Base-by-base conservation (phyloP, 2,329 filamentous ascomycete genomes). In the Aspergillus fructus region DNA sequence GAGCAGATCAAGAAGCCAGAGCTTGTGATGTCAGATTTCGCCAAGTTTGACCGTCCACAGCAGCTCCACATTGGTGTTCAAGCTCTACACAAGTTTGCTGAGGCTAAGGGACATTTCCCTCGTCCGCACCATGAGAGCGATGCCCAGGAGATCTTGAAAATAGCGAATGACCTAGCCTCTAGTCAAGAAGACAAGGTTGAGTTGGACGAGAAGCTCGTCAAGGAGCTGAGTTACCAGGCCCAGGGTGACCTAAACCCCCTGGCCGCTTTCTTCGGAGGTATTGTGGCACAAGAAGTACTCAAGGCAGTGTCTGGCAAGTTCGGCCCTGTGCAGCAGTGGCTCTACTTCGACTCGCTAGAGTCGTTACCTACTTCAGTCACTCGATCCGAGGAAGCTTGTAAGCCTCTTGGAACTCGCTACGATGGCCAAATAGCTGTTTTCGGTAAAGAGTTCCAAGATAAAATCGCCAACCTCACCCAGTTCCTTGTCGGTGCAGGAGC, bases 301-400 rank as follows among this genome's bases (percentile, higher is more conserved):
- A 99, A 99, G 78, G 91, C 93, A 17, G 91, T 99, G 6, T 99
- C 94, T 52, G 94, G 94, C 66, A 99, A 99, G 77, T 99, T 99
- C 79, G 86, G 91, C 68, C 94, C 94, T n/a, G 88, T 97, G 64
- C 84, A 89, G 65, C 94, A 99, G 74, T 97, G 90, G 87, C 83
- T 99, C 73, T 97, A 99, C 81, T 96, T 97, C 67, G 94, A 99
- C 76, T 96, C 94, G 1, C 81, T 99, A n/a, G 94, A 99, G 76
- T 96, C 94, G 9, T 82, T 99, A 2, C 93, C 94, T 1, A 83
- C 87, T 2, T 89, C 85, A 15, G 84, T 82, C 45, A 81, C 84
- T 62, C 88, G 94, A 64, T 91, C 89, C 3, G 90, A 96, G 68
- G 92, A 96, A 75, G 82, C 89, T 47, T 99, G 94, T 83, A 89